Base-by-base conservation (phyloP, 2,329 filamentous ascomycete species). In the Venturia oleaginea region DNA sequence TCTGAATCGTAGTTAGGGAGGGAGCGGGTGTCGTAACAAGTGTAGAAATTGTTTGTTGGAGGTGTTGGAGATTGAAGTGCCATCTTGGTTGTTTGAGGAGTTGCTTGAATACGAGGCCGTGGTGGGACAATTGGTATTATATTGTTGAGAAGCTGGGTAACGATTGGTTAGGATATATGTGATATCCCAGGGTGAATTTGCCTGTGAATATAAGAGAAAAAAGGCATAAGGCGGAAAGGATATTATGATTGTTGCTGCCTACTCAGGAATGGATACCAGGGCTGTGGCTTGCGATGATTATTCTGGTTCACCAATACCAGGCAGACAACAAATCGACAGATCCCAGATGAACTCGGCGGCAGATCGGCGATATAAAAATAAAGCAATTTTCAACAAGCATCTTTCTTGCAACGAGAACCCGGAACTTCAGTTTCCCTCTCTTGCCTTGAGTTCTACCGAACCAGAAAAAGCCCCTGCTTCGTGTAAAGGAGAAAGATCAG, bases 331-430 rank as follows among this genome's bases (percentile, higher is more conserved):
- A 51, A 51, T 51, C 46, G 22, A 27, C 22, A 51, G 13, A 27
- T 51, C 24, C 46, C 22, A 51, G 46, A 13, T 51, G 17, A 15
- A 24, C 15, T 11, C 46, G 46, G 46, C 38, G 75, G 65, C 27
- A 75, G 67, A 43, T 74, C 69, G 62, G 65, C 24, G 13, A 15
- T 15, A 51, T 27, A 22, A 8, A 15, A 4, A 27, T 15, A 51
- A 15, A 27, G 22, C 8, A 27, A 51, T 24, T 46, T 22, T 10
- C 2, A 8, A 10, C 46, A 51, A 27, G 46, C 46, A 51, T 51
- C 46, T 51, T 24, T 51, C 46, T 27, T 51, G 46, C 5, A 27
- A 22, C 11, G 46, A 22, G 22, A 5, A 22, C 13, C 22, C 13
- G 13, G 46, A 51, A 27, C 22, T 17, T 15, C 22, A 43, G n/a